Conservation (phyloP, 208 protist species). For the Phytomonas sp. region DNA sequence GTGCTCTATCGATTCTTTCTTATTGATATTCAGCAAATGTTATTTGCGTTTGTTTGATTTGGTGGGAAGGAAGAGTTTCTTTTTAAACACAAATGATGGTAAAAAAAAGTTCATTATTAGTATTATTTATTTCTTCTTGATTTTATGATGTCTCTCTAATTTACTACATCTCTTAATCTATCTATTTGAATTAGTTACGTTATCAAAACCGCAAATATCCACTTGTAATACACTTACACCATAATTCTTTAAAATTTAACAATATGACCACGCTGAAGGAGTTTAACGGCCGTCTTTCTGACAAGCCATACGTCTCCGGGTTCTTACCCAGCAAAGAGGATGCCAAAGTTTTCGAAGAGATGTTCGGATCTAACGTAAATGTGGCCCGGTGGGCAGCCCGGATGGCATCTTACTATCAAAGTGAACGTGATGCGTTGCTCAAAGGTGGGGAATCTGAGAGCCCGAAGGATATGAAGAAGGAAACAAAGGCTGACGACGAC, state of each 20-base stretch:
- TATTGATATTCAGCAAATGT: background rate
- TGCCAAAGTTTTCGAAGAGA: slow-evolving; percentile 72
- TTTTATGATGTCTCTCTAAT: background rate
- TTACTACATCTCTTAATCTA: background rate
- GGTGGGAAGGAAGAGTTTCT: background rate
- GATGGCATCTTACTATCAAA: slow-evolving; percentile 88
- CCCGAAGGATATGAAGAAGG: slow-evolving; percentile 21
- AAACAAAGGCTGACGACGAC: slow-evolving; percentile 53
- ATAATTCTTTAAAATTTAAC: slow-evolving; percentile 10
- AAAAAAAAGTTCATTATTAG: background rate
- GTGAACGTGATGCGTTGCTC: slow-evolving; percentile 64
- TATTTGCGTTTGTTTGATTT: background rate
- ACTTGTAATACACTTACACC: slow-evolving; percentile 1
- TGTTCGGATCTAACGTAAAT: slow-evolving; percentile 70
- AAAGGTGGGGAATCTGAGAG: slow-evolving; percentile 12
- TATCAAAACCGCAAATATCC: background rate
- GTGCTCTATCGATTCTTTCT: background rate
- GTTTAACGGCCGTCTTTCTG: slow-evolving; percentile 73
- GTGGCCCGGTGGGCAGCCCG: slow-evolving; percentile 82
- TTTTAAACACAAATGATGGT: background rate
- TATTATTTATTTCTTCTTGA: background rate
- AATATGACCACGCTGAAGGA: slow-evolving; percentile 80
- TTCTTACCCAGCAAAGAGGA: slow-evolving; percentile 78
- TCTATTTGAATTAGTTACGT: background rate
- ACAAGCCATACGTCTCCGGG: slow-evolving; percentile 76